These are phyloP conservation scores for Mycogone perniciosa DNA, from an alignment of 2,329 filamentous ascomycete species.

Conservation along the genomic window DNA sequence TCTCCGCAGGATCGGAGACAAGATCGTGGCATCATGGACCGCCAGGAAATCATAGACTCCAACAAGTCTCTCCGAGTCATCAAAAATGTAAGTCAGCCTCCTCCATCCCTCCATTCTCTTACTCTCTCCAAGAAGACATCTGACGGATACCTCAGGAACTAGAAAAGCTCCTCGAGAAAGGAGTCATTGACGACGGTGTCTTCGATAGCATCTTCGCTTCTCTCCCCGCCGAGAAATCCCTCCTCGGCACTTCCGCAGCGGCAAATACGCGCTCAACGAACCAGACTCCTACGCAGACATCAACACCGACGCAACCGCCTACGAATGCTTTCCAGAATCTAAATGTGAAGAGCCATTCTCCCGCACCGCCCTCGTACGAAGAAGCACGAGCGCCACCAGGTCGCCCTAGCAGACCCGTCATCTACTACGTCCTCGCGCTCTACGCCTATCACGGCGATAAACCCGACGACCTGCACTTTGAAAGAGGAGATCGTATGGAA, in stretches of 20 bases:
- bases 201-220: constrained; percentile 69
- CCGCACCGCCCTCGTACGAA: constrained; percentile 46
- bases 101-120: not conserved
- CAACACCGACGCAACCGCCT: constrained; percentile 23
- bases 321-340: constrained; percentile 38
- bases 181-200: constrained; percentile 66
- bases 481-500: constrained; percentile 71
- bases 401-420: constrained; percentile 46
- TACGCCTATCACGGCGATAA: constrained; percentile 79
- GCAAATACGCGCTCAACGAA: constrained; percentile 24
- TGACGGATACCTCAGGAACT: constrained; percentile 61
- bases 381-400: constrained; percentile 38
- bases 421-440: constrained; percentile 71
- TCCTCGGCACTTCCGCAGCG: constrained; percentile 33
- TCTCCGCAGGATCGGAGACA: no score
- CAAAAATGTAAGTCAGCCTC: constrained; percentile 59
- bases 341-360: constrained; percentile 27
- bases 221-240: constrained; percentile 62
- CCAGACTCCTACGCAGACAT: constrained; percentile 25
- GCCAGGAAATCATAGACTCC: constrained; percentile 58
- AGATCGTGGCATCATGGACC: constrained; percentile 35
- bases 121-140: not conserved
- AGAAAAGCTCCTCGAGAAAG: constrained; percentile 78
- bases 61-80: constrained; percentile 84
- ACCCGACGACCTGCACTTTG: constrained; percentile 72